Evolutionary conservation across 176 grass and related monocot genomes (phyloP).

Genomic region (Bromus sterilis): DNA sequence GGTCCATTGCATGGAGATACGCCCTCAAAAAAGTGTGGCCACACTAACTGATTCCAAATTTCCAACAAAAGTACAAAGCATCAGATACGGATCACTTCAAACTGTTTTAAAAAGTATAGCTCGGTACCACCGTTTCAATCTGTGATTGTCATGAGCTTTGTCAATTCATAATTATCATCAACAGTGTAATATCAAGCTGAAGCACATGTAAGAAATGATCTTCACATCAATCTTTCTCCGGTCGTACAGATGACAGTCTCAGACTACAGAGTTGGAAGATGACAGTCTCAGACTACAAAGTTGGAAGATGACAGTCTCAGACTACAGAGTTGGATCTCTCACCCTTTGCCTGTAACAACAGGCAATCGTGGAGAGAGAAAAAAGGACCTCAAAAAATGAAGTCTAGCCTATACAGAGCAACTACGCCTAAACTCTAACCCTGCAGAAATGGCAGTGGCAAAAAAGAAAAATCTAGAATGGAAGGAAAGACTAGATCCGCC

Average conservation of each 20-base stretch:
- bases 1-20: background rate
- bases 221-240: constrained; percentile 10
- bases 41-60: background rate
- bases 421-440: constrained; percentile 28
- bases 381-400: background rate
- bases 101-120: background rate
- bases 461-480: background rate
- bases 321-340: constrained; percentile 15
- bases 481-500: background rate
- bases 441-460: constrained; percentile 24
- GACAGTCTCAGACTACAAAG: background rate
- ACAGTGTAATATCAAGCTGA: background rate
- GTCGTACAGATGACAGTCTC: constrained; percentile 24
- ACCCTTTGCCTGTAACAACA: constrained; percentile 1
- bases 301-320: constrained; percentile 14
- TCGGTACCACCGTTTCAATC: background rate
- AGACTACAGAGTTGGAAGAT: constrained; percentile 10
- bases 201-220: background rate
- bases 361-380: constrained; percentile 17
- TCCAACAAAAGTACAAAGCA: constrained; percentile 22
- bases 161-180: background rate
- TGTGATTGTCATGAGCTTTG: background rate
- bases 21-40: background rate
- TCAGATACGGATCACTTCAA: constrained; percentile 20
- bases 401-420: constrained; percentile 29